Percentiles rank a stretch among this genome's conserved stretches.
Conservation (phyloP, 2,329 filamentous ascomycete genomes). For the Pseudogymnoascus sp. region DNA sequence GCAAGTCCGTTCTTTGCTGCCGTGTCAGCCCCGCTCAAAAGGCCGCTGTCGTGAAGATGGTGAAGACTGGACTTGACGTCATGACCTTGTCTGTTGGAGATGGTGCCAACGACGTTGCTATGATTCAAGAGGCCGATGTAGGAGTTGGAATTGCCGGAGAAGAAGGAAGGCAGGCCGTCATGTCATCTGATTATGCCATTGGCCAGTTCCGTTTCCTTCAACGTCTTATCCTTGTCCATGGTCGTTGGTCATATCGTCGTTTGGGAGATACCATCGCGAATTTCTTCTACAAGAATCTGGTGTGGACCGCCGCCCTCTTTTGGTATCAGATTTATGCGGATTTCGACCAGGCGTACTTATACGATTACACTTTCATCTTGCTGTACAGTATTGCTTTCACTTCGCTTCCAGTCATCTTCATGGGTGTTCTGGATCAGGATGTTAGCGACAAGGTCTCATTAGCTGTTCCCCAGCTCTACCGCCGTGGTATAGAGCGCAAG, state of each 20-base stretch:
- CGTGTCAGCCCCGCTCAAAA: constrained; percentile 96
- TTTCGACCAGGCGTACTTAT: constrained; percentile 94
- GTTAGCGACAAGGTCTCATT: constrained; percentile 90
- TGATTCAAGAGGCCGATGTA: constrained; percentile 97
- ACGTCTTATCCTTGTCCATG: constrained; percentile 79
- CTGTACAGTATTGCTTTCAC: constrained; percentile 97
- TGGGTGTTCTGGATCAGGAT: constrained; percentile 95
- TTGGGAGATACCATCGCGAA: constrained; percentile 92
- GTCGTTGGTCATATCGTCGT: constrained; percentile 91
- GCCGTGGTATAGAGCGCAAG: constrained; percentile 86
- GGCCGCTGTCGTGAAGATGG: constrained; percentile 91
- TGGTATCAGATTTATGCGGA: constrained; percentile 96
- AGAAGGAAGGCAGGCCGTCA: constrained; percentile 85
- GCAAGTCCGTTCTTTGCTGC: constrained; percentile 92
- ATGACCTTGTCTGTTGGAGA: constrained; percentile 93
- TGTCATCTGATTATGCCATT: constrained; percentile 95
- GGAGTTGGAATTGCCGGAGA: constrained; percentile 91
- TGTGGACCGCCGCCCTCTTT: constrained; percentile 94
- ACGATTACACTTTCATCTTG: constrained; percentile 96
- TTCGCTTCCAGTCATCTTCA: constrained; percentile 85
- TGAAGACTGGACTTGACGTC: constrained; percentile 88
- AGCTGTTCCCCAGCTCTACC: constrained; percentile 90
- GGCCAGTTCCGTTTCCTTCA: constrained; percentile 88
- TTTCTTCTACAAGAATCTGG: constrained; percentile 99
- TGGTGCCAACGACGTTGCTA: constrained; percentile 91